Base-by-base conservation (phyloP, 1,284 basidiomycete species). In the Austroboletus rostrupii region DNA sequence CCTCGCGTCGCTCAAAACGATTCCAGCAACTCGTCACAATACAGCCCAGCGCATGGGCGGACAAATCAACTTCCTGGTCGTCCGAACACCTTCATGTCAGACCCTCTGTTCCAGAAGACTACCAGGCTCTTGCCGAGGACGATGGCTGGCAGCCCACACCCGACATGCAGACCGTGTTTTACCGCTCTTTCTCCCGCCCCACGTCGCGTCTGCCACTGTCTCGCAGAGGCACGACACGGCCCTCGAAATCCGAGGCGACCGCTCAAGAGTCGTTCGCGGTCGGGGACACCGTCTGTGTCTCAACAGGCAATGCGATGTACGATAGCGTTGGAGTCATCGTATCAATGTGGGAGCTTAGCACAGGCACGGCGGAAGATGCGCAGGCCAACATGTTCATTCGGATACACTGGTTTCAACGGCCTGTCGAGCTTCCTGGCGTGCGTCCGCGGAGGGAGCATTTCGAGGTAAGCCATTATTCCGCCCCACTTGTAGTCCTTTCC, bases 321-420 rank as follows among this genome's bases (percentile, higher is more conserved):
- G 78, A 81, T 0, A 87, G 85, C 55, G 67, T 87, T 38, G 85
- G 77, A 3, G 79, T 86, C 43, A 81, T 88, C 45, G 66, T 78
- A 16, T 74, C 81, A 0, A 78, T 88, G 72, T 87, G 85, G 83
- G 78, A 81, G 47, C 70, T 77, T 20, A 55, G 45, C 33, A 36
- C 26, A 13, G 61, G 64, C 9, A 68, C 68, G 21, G 58, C 57
- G 14, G 65, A 68, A 40, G 61, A 47, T 47, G 42, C 48, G 1
- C 58, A 48, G 20, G 37, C 46, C 29, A 72, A 67, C 46, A 78
- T 80, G 69, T 71, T 76, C 46, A 66, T 86, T 29, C 74, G 78
- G 35, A 66, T 88, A 29, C 86, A 87, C 56, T 88, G 86, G 86
- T 89, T 88, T 58, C 65, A 83, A 50, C 71, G 80, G 17, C 85